phyloP scores from a whole-genome alignment of 1,284 basidiomycete species.

The Pterulicium gracile region DNA sequence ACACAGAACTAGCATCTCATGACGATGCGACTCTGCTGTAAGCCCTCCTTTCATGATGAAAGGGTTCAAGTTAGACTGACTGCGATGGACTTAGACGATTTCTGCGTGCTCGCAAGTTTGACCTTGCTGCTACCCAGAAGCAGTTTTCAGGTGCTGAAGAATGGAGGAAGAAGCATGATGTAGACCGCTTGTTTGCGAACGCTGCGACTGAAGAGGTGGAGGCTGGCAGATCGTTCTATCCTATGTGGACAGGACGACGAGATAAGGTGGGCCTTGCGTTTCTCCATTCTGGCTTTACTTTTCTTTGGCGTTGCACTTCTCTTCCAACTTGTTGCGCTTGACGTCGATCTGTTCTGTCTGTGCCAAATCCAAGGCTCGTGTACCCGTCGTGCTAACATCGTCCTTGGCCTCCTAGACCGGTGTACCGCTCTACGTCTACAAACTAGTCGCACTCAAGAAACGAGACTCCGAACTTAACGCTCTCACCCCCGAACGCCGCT shows the following conservation, averaged over 20 bases:
- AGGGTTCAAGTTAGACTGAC: not conserved
- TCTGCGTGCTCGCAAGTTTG: constrained; percentile 59
- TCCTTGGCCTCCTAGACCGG: too few species aligned
- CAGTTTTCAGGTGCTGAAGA: constrained; percentile 55
- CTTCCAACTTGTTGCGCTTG: too few species aligned
- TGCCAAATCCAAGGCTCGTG: too few species aligned
- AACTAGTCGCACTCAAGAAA: constrained; percentile 42
- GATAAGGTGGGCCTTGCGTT: constrained; percentile 42
- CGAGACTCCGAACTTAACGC: constrained; percentile 50
- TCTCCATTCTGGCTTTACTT: too few species aligned
- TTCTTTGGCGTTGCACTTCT: too few species aligned
- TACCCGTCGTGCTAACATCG: too few species aligned
- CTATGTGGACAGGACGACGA: constrained; percentile 68
- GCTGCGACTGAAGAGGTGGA: constrained; percentile 54
- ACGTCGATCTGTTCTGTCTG: too few species aligned
- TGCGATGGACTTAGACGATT: constrained; percentile 43
- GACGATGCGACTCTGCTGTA: constrained; percentile 62
- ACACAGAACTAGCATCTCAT: constrained; percentile 33
- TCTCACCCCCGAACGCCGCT: constrained; percentile 40
- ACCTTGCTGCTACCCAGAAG: constrained; percentile 49
- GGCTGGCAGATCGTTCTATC: constrained; percentile 51
- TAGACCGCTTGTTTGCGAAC: constrained; percentile 48
- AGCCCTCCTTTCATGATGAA: constrained; percentile 15
- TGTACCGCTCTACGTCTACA: constrained; percentile 63
- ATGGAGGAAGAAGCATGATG: constrained; percentile 53